A percentile compares a stretch with the other conserved stretches of the same genome.
These are phyloP conservation scores for Anethum foeniculum DNA, from an alignment of 140 eudicot species.

Conservation along the genomic window DNA sequence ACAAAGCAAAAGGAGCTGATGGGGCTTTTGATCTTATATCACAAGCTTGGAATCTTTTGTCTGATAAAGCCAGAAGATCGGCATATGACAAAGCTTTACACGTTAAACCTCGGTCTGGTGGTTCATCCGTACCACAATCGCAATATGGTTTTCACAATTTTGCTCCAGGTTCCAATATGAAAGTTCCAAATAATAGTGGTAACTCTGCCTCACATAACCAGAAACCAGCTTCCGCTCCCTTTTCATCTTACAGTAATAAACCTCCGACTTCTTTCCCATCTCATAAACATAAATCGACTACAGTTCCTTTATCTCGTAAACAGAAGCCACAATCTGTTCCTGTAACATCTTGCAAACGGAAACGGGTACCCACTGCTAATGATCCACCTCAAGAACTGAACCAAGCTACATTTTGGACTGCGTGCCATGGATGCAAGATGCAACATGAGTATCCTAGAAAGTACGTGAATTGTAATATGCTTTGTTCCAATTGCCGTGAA, in stretches of 20 bases:
- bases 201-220: constrained; percentile 11
- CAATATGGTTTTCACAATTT: constrained; percentile 6
- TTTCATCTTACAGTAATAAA: constrained; percentile 5
- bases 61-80: constrained; percentile 30
- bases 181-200: not conserved
- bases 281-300: constrained; percentile 1
- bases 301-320: constrained; percentile 15
- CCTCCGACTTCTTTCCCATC: constrained; percentile 1
- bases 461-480: constrained; percentile 26
- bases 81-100: constrained; percentile 26
- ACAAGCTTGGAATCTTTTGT: constrained; percentile 44
- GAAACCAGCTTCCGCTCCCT: constrained; percentile 2
- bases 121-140: constrained; percentile 10
- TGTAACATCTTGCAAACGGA: constrained; percentile 7
- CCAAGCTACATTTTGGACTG: constrained; percentile 39
- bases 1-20: constrained; percentile 42
- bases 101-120: not conserved
- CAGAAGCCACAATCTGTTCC: constrained; percentile 11
- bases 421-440: constrained; percentile 28
- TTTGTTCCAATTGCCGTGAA: constrained; percentile 23
- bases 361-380: constrained; percentile 9
- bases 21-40: constrained; percentile 40
- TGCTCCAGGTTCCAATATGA: not conserved
- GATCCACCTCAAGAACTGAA: constrained; percentile 8
- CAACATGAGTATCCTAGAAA: constrained; percentile 24